Base-by-base conservation (phyloP, 2,329 filamentous ascomycete genomes). In the Talaromyces verruculosus region DNA sequence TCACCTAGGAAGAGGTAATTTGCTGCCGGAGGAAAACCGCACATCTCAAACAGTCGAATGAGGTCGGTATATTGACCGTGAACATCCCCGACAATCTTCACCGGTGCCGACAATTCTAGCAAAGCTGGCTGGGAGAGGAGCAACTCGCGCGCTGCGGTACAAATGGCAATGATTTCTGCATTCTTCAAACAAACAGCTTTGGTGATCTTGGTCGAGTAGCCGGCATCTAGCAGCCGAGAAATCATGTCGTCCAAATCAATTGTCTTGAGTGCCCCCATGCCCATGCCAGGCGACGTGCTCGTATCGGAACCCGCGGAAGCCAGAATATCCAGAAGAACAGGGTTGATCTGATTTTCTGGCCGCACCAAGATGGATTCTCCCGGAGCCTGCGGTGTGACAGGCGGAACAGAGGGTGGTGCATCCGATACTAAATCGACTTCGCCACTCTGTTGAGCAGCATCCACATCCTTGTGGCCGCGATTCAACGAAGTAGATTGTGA, bases 11-110 rank as follows among this genome's bases (percentile, higher is more conserved):
- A 98, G 61, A 98, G 85, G 75, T 92, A 98, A 81, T 98, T 98
- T 45, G 93, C 88, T 68, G 87, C 90, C 1, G 94, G 94, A 7
- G 94, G 94, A 74, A 97, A 98, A 5, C 94, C 94, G 76, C 94
- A 97, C 93, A 97, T 97, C 78, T 98, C 94, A 74, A 98, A 98
- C 86, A 98, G 92, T 69, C 94, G 89, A 73, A 98, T 96, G 61
- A 98, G 82, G 78, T 98, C 94, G 11, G 93, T 96, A 78, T 97
- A 98, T 79, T 98, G 94, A 61, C 94, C 94, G 76, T 98, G 94
- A 15, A 98, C 92, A 76, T 98, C 94, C 61, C 94, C 94, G 33
- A 98, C 95, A 73, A 99, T 96, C 82, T 99, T 99, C 74, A 99
- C 95, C 0, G 95, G 94, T 4, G 95, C 92, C 69, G 94, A 90